Conservation (phyloP, 371 early-diverging fungal species). For the Mucor ambiguus region DNA sequence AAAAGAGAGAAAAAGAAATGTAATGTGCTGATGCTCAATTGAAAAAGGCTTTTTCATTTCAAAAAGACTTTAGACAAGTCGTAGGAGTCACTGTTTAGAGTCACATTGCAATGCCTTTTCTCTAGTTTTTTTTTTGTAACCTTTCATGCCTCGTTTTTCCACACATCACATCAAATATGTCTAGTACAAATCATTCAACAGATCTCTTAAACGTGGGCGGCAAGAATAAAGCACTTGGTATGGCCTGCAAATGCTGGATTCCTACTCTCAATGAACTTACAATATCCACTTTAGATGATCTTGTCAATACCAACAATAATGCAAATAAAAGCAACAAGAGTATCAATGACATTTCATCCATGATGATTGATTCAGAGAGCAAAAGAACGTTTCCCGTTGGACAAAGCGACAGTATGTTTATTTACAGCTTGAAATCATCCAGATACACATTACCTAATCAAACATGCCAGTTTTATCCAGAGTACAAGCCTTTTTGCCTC, state of each 20-base stretch:
- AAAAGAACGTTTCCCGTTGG: conserved; percentile 32
- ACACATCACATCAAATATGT: conserved; percentile 3
- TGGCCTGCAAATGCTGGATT: background rate
- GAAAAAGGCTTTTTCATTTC: background rate
- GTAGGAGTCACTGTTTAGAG: background rate
- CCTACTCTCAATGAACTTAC: background rate
- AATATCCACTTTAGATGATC: background rate
- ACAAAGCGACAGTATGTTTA: conserved; percentile 33
- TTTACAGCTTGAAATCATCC: background rate
- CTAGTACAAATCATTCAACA: conserved; percentile 17
- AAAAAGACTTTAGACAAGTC: background rate
- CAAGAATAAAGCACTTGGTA: conserved; percentile 32
- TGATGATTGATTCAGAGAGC: conserved; percentile 20
- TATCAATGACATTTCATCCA: conserved; percentile 15
- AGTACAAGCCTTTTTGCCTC: conserved; percentile 61
- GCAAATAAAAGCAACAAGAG: conserved; percentile 5
- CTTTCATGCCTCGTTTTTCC: background rate
- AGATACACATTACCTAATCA: background rate
- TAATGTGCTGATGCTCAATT: background rate
- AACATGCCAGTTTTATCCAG: conserved; percentile 44
- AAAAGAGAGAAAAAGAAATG: background rate
- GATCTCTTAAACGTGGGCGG: conserved; percentile 34
- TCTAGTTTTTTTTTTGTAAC: background rate
- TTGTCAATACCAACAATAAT: conserved; percentile 1
- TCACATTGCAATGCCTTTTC: background rate